Evolutionary conservation across 176 grass and related monocot genomes (phyloP).

Genomic region (Lolium perenne): DNA sequence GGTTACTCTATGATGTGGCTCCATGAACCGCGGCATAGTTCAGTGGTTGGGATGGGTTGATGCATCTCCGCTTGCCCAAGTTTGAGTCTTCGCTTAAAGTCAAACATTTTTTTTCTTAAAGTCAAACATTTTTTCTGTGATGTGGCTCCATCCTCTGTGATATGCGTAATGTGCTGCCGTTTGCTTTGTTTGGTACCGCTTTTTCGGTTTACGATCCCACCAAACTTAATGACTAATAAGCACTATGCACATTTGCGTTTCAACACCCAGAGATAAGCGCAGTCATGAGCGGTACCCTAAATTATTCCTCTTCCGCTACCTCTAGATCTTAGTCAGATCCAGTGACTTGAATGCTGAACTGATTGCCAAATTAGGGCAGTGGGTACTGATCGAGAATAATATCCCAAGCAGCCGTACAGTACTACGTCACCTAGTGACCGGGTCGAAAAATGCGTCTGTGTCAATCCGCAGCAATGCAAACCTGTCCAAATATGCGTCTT

Average conservation of each 20-base stretch:
- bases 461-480: too few relatives aligned
- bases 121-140: too few relatives aligned
- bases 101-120: too few relatives aligned
- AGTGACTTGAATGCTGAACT: not conserved
- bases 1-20: not conserved
- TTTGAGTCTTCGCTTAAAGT: too few relatives aligned
- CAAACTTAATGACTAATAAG: not conserved
- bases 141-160: not conserved
- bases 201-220: not conserved
- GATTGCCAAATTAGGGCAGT: not conserved
- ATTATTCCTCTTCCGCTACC: too few relatives aligned
- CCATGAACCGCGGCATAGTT: too few relatives aligned
- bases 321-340: not conserved
- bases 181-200: not conserved
- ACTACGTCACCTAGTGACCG: not conserved
- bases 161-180: too few relatives aligned
- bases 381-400: not conserved
- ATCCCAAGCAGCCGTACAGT: constrained; percentile 3
- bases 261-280: not conserved
- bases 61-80: too few relatives aligned
- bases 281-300: not conserved
- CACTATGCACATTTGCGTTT: not conserved
- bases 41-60: too few relatives aligned
- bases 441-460: too few relatives aligned
- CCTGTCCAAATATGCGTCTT: too few relatives aligned